Evolutionary conservation across 1,284 basidiomycete species (phyloP).

Genomic region (Chalciporus piperatoides): DNA sequence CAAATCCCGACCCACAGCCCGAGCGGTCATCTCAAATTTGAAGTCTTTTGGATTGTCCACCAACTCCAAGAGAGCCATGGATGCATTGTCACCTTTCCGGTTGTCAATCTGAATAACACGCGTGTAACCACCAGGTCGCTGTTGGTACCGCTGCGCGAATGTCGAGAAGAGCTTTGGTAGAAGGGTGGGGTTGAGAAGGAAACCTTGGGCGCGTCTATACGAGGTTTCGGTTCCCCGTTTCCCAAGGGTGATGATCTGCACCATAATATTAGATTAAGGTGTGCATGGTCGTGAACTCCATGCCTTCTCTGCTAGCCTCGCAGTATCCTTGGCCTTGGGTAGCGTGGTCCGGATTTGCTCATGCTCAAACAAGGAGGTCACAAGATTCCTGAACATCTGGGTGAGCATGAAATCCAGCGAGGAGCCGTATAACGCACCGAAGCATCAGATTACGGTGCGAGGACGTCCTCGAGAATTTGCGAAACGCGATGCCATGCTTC

Average conservation of each 20-base stretch:
- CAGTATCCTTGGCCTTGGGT: constrained; percentile 92
- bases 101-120: constrained; percentile 89
- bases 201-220: constrained; percentile 63
- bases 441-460: constrained; percentile 87
- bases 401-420: constrained; percentile 5
- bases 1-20: constrained; percentile 78
- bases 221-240: constrained; percentile 74
- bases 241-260: constrained; percentile 82
- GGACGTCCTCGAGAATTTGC: constrained; percentile 84
- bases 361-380: constrained; percentile 92
- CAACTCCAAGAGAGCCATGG: constrained; percentile 87
- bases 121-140: constrained; percentile 92
- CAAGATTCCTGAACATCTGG: constrained; percentile 69
- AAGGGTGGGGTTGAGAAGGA: constrained; percentile 68
- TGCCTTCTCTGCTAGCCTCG: constrained; percentile 92
- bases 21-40: constrained; percentile 80
- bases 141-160: constrained; percentile 79
- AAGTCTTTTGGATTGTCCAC: constrained; percentile 94
- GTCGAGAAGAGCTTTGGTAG: constrained; percentile 80
- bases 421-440: constrained; percentile 49
- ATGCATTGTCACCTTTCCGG: constrained; percentile 90
- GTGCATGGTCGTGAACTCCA: background rate
- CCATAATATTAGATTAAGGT: constrained; percentile 12
- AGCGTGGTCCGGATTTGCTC: constrained; percentile 96
- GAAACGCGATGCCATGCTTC: constrained; percentile 90